Conservation (phyloP, 352 stramenopile species). For the Halophytophthora polymorphica region DNA sequence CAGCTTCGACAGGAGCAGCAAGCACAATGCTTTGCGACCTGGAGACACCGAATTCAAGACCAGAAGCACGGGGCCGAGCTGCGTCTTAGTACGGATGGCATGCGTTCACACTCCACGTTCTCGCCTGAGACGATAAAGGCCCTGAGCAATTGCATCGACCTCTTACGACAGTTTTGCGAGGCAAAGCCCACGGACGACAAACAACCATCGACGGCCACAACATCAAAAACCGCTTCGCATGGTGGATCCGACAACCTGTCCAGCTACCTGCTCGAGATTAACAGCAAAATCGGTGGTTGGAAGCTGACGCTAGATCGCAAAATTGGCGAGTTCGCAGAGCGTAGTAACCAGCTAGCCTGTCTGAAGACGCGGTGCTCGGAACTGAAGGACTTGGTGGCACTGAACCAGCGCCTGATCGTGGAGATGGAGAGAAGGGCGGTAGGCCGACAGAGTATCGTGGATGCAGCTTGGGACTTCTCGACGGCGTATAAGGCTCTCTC, state of each 20-base stretch:
- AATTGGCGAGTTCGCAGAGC: slow-evolving; percentile 37
- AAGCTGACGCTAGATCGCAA: slow-evolving; percentile 43
- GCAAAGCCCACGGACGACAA: slow-evolving; percentile 14
- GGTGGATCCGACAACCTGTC: slow-evolving; percentile 13
- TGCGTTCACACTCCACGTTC: slow-evolving; percentile 9
- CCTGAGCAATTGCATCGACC: slow-evolving; percentile 41
- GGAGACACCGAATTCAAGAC: slow-evolving; percentile 10
- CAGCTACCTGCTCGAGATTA: slow-evolving; percentile 42
- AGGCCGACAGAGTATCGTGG: slow-evolving; percentile 32
- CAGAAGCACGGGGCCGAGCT: slow-evolving; percentile 10
- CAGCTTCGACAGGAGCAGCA: slow-evolving; percentile 13
- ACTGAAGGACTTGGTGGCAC: slow-evolving; percentile 42
- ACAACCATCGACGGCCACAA: not conserved
- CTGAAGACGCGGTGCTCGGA: slow-evolving; percentile 40
- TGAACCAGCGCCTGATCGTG: slow-evolving; percentile 41
- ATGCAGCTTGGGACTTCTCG: slow-evolving; percentile 40
- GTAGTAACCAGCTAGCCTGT: slow-evolving; percentile 38
- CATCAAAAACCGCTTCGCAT: not conserved
- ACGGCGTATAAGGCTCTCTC: slow-evolving; percentile 36
- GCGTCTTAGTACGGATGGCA: slow-evolving; percentile 6
- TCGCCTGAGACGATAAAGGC: slow-evolving; percentile 30
- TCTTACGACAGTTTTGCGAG: slow-evolving; percentile 44
- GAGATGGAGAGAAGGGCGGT: slow-evolving; percentile 40
- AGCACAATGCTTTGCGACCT: slow-evolving; percentile 15
- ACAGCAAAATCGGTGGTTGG: slow-evolving; percentile 44